phyloP scores from a whole-genome alignment of 78 protist genomes.

The Tieghemostelium lacteum region DNA sequence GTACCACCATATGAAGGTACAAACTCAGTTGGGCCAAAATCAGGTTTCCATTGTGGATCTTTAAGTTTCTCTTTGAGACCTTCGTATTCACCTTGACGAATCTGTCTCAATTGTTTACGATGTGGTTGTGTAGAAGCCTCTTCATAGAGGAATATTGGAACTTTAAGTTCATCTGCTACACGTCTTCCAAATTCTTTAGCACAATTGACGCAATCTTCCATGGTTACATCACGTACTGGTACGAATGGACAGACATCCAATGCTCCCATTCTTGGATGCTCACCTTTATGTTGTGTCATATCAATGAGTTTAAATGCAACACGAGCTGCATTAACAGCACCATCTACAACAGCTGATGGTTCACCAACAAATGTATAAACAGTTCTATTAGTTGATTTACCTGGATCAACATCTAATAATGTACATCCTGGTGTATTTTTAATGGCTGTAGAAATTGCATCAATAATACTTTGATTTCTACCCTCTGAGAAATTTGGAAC shows the following conservation, averaged over 20 bases:
- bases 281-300: conserved; percentile 81
- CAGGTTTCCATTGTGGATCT: conserved; percentile 73
- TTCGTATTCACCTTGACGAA: conserved; percentile 79
- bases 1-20: conserved; percentile 75
- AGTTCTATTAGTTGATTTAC: conserved; percentile 82
- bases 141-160: conserved; percentile 79
- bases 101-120: conserved; percentile 68
- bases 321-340: conserved; percentile 63
- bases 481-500: conserved; percentile 88
- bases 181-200: conserved; percentile 54
- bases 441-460: conserved; percentile 74
- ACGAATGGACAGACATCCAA: conserved; percentile 84
- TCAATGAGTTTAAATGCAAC: conserved; percentile 70
- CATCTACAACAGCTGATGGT: conserved; percentile 70
- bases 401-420: conserved; percentile 82
- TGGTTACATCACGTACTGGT: conserved; percentile 77
- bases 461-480: conserved; percentile 69
- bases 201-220: conserved; percentile 77
- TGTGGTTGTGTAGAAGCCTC: conserved; percentile 69
- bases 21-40: conserved; percentile 73
- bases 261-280: conserved; percentile 84
- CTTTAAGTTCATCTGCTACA: conserved; percentile 11
- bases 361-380: conserved; percentile 82
- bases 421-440: conserved; percentile 68
- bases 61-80: conserved; percentile 40